These are phyloP conservation scores for Phytophthora chlamydospora DNA, from an alignment of 352 stramenopile species.

Conservation along the genomic window DNA sequence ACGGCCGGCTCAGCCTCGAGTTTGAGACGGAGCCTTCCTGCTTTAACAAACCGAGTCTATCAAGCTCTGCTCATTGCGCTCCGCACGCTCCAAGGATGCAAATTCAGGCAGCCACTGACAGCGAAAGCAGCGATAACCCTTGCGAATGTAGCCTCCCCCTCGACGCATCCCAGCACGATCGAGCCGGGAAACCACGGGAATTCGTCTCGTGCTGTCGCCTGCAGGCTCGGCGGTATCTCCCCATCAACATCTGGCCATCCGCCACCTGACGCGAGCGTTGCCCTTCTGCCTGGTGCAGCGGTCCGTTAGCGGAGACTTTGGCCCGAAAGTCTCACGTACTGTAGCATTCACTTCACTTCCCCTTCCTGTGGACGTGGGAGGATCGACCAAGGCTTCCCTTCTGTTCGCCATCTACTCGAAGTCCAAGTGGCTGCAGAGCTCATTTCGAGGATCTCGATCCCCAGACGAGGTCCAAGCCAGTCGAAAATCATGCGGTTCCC, in stretches of 20 bases:
- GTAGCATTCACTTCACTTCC: constrained; percentile 5
- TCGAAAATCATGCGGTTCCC: constrained; percentile 37
- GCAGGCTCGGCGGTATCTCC: constrained; percentile 16
- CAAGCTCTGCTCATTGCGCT: no score
- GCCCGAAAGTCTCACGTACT: constrained; percentile 7
- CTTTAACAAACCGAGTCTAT: no score
- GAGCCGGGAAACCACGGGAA: no score
- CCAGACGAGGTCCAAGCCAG: not conserved
- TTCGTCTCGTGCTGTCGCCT: no score
- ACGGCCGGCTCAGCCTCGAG: no score
- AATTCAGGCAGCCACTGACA: no score
- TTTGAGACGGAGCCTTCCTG: no score
- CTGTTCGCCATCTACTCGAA: not conserved
- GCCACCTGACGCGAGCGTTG: constrained; percentile 15
- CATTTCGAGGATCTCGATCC: not conserved
- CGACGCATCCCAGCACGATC: no score
- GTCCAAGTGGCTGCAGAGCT: constrained; percentile 4
- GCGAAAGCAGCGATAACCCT: no score
- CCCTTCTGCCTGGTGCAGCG: constrained; percentile 16
- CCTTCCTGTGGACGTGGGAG: constrained; percentile 12
- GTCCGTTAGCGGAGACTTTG: constrained; percentile 16
- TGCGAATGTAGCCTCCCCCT: no score
- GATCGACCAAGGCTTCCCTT: no score
- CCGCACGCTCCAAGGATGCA: no score
- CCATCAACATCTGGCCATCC: constrained; percentile 29